Evolutionary conservation across 805 yeast species (phyloP).

Genomic region (Pichia eremophila): DNA sequence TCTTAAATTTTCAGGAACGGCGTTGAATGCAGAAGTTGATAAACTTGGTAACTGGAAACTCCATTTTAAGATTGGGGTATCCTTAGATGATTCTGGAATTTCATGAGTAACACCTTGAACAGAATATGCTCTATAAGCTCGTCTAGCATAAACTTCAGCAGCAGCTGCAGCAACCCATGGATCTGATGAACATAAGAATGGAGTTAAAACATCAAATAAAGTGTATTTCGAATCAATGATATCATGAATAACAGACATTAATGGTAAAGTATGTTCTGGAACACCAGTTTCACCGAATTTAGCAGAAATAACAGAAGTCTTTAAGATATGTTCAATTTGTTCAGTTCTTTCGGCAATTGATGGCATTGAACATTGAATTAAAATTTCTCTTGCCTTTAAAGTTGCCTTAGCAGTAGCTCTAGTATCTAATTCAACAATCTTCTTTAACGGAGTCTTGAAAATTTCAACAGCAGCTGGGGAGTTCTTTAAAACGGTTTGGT

Average conservation of each 20-base stretch:
- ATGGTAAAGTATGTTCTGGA: constrained; percentile 71
- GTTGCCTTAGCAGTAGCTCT: constrained; percentile 91
- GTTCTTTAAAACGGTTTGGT: constrained; percentile 70
- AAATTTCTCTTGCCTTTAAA: constrained; percentile 88
- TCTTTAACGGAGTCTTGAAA: constrained; percentile 63
- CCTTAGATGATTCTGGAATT: constrained; percentile 33
- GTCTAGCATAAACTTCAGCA: constrained; percentile 89
- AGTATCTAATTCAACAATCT: constrained; percentile 79
- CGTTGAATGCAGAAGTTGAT: constrained; percentile 63
- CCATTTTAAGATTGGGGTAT: constrained; percentile 74
- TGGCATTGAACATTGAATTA: constrained; percentile 94
- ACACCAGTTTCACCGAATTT: constrained; percentile 77
- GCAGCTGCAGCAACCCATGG: constrained; percentile 92
- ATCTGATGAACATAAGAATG: constrained; percentile 76
- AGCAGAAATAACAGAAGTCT: constrained; percentile 82
- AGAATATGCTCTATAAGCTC: constrained; percentile 94
- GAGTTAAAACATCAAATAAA: constrained; percentile 91
- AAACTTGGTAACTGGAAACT: constrained; percentile 75
- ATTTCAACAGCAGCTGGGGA: constrained; percentile 57
- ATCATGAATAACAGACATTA: constrained; percentile 69
- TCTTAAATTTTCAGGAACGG: constrained; percentile 33
- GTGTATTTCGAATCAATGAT: constrained; percentile 94
- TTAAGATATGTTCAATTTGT: constrained; percentile 91
- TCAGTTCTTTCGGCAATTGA: constrained; percentile 93
- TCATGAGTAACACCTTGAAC: constrained; percentile 67